Conservation (phyloP, 345 rosid species). For the Ceriops tagal region DNA sequence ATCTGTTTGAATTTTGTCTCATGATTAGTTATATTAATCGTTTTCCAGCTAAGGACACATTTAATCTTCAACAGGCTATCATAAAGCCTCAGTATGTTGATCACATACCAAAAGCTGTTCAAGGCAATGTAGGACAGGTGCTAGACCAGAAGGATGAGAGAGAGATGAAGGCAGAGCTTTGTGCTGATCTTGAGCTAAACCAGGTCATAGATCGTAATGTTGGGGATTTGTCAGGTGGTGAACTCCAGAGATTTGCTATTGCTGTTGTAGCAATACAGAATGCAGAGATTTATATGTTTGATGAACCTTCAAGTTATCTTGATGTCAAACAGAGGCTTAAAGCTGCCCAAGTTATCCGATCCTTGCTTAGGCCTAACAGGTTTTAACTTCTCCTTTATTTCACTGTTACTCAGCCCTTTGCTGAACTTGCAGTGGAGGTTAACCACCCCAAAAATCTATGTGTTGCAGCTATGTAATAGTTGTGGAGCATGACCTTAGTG, state of each 20-base stretch:
- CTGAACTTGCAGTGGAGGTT: neutral
- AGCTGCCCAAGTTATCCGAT: slow-evolving; percentile 92
- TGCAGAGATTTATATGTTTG: slow-evolving; percentile 99
- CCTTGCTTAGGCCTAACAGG: slow-evolving; percentile 88
- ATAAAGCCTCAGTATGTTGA: slow-evolving; percentile 99
- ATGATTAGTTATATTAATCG: neutral
- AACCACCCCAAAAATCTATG: neutral
- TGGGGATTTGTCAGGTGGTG: slow-evolving; percentile 95
- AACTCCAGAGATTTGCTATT: slow-evolving; percentile 95
- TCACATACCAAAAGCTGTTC: slow-evolving; percentile 93
- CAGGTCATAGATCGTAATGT: slow-evolving; percentile 92
- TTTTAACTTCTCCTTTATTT: slow-evolving; percentile 22
- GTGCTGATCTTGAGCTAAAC: slow-evolving; percentile 80
- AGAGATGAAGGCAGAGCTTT: slow-evolving; percentile 64
- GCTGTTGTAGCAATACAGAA: slow-evolving; percentile 92
- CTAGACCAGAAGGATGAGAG: slow-evolving; percentile 94
- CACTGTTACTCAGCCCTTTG: slow-evolving; percentile 1
- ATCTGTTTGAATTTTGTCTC: neutral
- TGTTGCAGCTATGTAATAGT: slow-evolving; percentile 87
- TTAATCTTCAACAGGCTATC: slow-evolving; percentile 56
- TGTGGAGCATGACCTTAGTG: slow-evolving; percentile 99
- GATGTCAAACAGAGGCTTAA: slow-evolving; percentile 99
- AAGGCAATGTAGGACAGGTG: slow-evolving; percentile 90
- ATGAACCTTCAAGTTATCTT: slow-evolving; percentile 98
- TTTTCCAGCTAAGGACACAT: slow-evolving; percentile 4